Base-by-base conservation (phyloP, 345 rosid species). In the Aquilaria yunnanensis region DNA sequence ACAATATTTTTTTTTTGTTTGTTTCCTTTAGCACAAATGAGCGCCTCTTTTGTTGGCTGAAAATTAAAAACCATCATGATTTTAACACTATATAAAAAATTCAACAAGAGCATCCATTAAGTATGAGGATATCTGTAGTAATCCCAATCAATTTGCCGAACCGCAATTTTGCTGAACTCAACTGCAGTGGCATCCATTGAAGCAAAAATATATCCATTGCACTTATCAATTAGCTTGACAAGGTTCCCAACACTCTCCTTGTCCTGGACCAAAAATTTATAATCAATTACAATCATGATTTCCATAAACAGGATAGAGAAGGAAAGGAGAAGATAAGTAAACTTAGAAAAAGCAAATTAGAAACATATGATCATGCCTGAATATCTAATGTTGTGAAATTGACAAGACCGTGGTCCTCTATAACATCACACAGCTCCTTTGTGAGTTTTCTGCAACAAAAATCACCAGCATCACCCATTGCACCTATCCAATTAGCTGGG, bases 151-250 rank as follows among this genome's bases (percentile, higher is more conserved):
- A 70, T 70, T 63, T 83, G 81, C 62, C 85, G 81, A 57, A 91
- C 72, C 9, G 96, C 93, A 63, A 89, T 77, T 85, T 95, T 85
- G 92, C 96, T 89, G 75, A 85, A 95, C 74, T 83, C 98, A 65
- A 84, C 87, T 47, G 94, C 99, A 77, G 85, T 90, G 63, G 87
- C 75, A 56, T 89, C 94, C 34, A 87, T 80, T 16, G 83, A 81
- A 1, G 96, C 72, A 77, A 90, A 94, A 61, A 94, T 78, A 74
- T 83, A 94, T 47, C 97, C 97, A 61, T 94, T 94, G 80, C 75
- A 80, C 80, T 83, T 83, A 76, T 87, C 96, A 60, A 88, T 88
- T 69, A 81, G 78, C 79, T 85, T 90, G 75, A 90, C 93, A 43
- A 87, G 88, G 60, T 81, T 72, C 54, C 83, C 96, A 14, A 87